Conservation (phyloP, 768 basidiomycete species). For the Leccinum fibrillosum region DNA sequence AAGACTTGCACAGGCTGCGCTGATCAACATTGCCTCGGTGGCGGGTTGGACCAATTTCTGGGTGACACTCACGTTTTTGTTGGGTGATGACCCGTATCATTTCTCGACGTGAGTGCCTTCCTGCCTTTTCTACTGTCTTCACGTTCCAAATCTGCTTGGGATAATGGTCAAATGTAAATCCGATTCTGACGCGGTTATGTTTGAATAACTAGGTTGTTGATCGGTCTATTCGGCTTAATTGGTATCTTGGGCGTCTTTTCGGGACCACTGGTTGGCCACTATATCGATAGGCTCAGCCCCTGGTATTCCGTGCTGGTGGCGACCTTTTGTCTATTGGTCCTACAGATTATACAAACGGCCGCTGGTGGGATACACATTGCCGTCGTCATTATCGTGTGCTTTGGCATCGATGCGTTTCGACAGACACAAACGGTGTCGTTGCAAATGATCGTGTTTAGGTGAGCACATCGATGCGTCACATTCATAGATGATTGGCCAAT, state of each 20-base stretch:
- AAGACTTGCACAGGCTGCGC: conserved; percentile 35
- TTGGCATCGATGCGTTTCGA: conserved; percentile 40
- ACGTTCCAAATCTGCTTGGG: not conserved
- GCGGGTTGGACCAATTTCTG: conserved; percentile 35
- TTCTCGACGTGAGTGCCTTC: conserved; percentile 31
- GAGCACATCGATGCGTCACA: not conserved
- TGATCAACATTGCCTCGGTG: conserved; percentile 26
- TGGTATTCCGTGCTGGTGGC: conserved; percentile 42
- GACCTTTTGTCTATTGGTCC: conserved; percentile 26
- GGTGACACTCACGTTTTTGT: conserved; percentile 46
- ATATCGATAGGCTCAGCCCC: conserved; percentile 34
- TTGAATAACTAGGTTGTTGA: conserved; percentile 23
- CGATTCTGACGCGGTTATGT: not conserved
- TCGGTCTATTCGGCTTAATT: conserved; percentile 48
- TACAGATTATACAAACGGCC: conserved; percentile 33
- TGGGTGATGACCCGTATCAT: conserved; percentile 39
- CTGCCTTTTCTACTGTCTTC: not conserved
- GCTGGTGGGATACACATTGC: conserved; percentile 37
- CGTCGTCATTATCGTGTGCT: conserved; percentile 38
- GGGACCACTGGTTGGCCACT: conserved; percentile 25
- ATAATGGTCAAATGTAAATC: not conserved
- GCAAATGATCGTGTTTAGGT: conserved; percentile 27
- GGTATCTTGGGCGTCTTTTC: conserved; percentile 39
- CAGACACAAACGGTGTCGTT: conserved; percentile 39
- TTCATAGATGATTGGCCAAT: not conserved